phyloP scores from a whole-genome alignment of 768 basidiomycete genomes.

The Tulasnella sp. region DNA sequence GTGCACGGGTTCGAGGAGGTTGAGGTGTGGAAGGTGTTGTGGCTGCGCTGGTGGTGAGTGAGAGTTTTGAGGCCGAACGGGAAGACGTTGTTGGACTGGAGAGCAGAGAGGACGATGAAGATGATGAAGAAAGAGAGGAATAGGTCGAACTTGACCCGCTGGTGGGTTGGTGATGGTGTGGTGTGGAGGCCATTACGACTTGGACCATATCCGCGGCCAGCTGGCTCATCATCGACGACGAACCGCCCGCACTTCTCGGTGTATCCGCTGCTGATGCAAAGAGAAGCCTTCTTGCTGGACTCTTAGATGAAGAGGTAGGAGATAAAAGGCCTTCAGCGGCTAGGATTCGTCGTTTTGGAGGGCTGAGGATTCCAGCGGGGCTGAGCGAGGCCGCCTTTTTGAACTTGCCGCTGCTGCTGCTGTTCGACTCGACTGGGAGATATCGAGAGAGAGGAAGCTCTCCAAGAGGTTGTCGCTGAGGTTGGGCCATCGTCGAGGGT shows the following conservation, averaged over 20 bases:
- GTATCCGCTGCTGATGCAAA: not conserved
- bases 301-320: conserved; percentile 10
- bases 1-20: not conserved
- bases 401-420: not conserved
- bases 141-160: not conserved
- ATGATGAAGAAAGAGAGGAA: not conserved
- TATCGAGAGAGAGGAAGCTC: conserved; percentile 10
- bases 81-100: not conserved
- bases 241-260: not conserved
- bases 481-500: not conserved
- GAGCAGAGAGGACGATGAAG: not conserved
- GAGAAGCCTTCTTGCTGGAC: conserved; percentile 5
- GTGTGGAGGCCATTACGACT: not conserved
- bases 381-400: conserved; percentile 3
- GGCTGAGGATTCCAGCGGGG: conserved; percentile 3
- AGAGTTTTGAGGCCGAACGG: conserved; percentile 1
- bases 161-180: not conserved
- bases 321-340: conserved; percentile 5
- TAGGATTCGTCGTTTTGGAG: conserved; percentile 5
- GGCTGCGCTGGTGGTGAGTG: not conserved
- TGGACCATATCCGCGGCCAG: not conserved
- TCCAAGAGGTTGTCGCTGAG: conserved; percentile 4
- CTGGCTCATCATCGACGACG: not conserved
- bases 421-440: not conserved
- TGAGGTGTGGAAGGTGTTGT: not conserved